These are phyloP conservation scores for Chaetoceros tenuissimus DNA, from an alignment of 108 stramenopile genomes.

Conservation along the genomic window DNA sequence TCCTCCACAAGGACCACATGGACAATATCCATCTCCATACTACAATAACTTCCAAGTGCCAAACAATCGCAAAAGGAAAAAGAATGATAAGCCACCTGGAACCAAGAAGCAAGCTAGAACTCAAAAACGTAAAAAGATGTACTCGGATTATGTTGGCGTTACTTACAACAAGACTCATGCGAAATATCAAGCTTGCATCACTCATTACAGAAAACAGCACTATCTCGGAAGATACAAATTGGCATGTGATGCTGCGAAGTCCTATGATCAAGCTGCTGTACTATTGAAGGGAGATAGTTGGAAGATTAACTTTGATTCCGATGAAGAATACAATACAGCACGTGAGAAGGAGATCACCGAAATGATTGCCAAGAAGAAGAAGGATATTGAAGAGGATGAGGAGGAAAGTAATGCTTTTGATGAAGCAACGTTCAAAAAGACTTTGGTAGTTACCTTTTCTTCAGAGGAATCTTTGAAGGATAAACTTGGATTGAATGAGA, in stretches of 20 bases:
- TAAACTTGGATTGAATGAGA: background rate
- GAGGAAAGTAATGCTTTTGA: no score
- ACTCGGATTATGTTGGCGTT: constrained; percentile 41
- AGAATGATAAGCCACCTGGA: constrained; percentile 1
- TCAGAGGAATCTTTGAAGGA: background rate
- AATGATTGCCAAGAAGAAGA: background rate
- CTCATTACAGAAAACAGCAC: constrained; percentile 39
- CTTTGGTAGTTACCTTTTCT: background rate
- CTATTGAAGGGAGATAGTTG: constrained; percentile 32
- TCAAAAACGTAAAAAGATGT: constrained; percentile 30
- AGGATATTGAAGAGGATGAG: background rate
- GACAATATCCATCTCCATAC: constrained; percentile 4
- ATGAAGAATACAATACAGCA: constrained; percentile 23
- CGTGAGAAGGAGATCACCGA: constrained; percentile 14
- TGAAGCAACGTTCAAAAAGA: background rate
- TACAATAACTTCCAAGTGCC: background rate
- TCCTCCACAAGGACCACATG: background rate
- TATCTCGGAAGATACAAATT: constrained; percentile 37
- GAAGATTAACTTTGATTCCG: constrained; percentile 34
- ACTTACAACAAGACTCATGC: constrained; percentile 50
- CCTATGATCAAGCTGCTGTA: constrained; percentile 35
- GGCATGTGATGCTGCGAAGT: constrained; percentile 34
- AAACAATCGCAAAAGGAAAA: background rate
- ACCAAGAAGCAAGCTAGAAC: constrained; percentile 6
- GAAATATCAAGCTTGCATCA: constrained; percentile 42